Evolutionary conservation across 2,329 filamentous ascomycete species (phyloP).

Genomic region (Ophiostoma sp.): DNA sequence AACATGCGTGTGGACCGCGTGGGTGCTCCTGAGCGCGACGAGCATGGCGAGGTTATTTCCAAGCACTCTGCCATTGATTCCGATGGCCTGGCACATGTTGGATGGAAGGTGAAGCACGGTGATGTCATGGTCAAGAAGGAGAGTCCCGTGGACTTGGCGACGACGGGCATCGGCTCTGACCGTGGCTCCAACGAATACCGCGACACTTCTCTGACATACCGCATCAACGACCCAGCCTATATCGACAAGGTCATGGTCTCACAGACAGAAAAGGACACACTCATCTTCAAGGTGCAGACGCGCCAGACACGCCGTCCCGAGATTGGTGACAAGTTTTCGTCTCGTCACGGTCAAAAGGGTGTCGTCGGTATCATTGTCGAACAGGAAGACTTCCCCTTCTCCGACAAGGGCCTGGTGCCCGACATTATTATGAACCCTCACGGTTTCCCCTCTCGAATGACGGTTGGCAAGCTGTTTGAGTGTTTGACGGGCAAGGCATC

Average conservation of each 20-base stretch:
- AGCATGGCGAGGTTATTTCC: constrained; percentile 55
- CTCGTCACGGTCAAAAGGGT: constrained; percentile 95
- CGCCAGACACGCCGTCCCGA: constrained; percentile 94
- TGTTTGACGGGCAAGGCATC: constrained; percentile 92
- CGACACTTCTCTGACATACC: constrained; percentile 70
- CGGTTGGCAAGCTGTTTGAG: constrained; percentile 95
- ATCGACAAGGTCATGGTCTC: constrained; percentile 97
- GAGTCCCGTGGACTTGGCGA: constrained; percentile 70
- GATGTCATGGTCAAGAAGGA: constrained; percentile 91
- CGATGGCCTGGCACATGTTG: constrained; percentile 87
- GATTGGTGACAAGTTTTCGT: constrained; percentile 97
- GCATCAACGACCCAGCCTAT: constrained; percentile 75
- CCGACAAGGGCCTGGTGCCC: constrained; percentile 81
- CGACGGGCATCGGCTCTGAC: constrained; percentile 65
- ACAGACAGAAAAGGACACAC: constrained; percentile 77
- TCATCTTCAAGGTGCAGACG: constrained; percentile 88
- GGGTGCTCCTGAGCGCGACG: constrained; percentile 57
- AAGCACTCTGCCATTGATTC: constrained; percentile 70
- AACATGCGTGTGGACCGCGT: constrained; percentile 69
- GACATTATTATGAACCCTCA: constrained; percentile 99
- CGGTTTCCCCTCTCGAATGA: constrained; percentile 99
- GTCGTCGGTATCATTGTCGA: constrained; percentile 95
- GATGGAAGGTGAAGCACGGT: constrained; percentile 68
- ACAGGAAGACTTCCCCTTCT: constrained; percentile 95
- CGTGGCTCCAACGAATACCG: constrained; percentile 59